Base-by-base conservation (phyloP, 352 stramenopile species). In the Globisporangium paddicum region DNA sequence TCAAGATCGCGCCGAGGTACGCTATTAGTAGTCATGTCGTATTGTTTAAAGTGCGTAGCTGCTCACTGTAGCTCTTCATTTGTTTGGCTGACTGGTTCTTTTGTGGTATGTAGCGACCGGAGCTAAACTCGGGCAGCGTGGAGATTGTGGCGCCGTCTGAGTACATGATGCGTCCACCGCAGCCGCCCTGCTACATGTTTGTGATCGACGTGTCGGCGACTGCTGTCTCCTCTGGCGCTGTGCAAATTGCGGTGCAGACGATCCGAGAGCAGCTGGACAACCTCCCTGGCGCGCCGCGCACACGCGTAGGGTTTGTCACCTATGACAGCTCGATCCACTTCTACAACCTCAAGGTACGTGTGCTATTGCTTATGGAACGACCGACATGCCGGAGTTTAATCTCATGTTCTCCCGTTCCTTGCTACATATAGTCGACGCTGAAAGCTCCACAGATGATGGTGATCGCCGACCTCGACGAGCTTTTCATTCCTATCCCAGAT, bases 401-500 rank as follows among this genome's bases (percentile, higher is more conserved):
- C 3, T 32, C 19, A 13, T 16, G 25, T 62, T 8, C 77, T n/a
- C 19, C 11, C 5, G 77, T 53, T 16, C 57, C 23, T 13, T 41
- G 6, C 6, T 57, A 35, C 19, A 16, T 3, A 16, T 16, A 84
- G 74, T 86, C 84, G 7, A 87, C 79, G 26, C 44, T 95, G 35
- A 95, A 93, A 60, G 73, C 83, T 2, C 86, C 86, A 21, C 86
- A 95, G 66, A 95, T 95, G 86, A 95, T 96, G 84, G 81, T 96
- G 28, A 76, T 96, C 47, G 78, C 86, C 28, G 86, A 96, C 59
- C 65, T 96, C 23, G 86, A 96, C 35, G 86, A 96, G 44, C 76
- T 94, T 1, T 96, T 96, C 71, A 94, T 93, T 53, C 86, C 86
- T n/a, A 93, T 96, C 45, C 86, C 86, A 13, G 97, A 99, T 64